Evolutionary conservation across 352 stramenopile genomes (phyloP).

Genomic region (Phytophthora tubulina): DNA sequence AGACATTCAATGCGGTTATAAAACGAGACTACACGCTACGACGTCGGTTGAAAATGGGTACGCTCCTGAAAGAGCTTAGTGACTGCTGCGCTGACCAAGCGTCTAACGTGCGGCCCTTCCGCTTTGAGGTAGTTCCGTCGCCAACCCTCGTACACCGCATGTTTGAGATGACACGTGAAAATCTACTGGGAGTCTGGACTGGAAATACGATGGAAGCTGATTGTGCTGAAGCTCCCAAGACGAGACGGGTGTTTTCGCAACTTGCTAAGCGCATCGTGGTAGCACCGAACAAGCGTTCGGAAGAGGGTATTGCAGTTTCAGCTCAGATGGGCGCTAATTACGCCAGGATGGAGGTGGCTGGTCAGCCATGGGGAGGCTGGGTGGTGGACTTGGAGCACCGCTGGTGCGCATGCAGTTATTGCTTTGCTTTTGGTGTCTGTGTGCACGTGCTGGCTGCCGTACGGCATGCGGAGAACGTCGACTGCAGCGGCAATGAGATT

Average conservation of each 20-base stretch:
- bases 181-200: not conserved
- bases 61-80: not conserved
- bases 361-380: not conserved
- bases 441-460: not conserved
- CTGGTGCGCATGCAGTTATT: not conserved
- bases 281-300: not conserved
- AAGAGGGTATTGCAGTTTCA: not conserved
- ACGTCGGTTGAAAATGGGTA: not conserved
- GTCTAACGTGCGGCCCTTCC: not conserved
- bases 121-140: not conserved
- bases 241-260: not conserved
- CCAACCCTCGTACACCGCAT: not conserved
- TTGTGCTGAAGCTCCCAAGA: not conserved
- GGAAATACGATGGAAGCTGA: too few relatives aligned
- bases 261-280: not conserved
- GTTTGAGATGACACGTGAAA: not conserved
- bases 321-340: not conserved
- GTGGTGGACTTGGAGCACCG: not conserved
- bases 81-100: not conserved
- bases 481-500: too few relatives aligned
- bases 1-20: not conserved
- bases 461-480: too few relatives aligned
- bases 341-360: not conserved
- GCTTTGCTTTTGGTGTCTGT: not conserved
- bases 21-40: not conserved